Evolutionary conservation across 1,284 basidiomycete genomes (phyloP), one percentile per base, ranked within the genome.

Genomic region (Boletus smithii): DNA sequence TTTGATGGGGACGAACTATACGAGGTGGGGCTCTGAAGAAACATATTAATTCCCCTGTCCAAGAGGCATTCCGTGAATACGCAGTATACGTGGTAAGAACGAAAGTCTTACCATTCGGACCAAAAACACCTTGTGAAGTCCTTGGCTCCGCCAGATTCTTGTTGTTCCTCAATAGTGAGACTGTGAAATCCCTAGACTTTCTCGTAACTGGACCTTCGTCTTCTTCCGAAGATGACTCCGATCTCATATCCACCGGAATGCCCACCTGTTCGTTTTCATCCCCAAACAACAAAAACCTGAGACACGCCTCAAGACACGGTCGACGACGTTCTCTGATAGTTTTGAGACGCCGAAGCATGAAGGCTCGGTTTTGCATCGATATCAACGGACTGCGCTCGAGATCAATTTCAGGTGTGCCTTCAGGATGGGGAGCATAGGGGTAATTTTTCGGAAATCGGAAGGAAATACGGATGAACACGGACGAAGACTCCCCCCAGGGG

Each of bases 401-500:
- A 47, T 93, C 90, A 38, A 95, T 80, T 3, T 76, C 76, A 0
- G 92, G 91, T 0, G 79, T 81, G 14, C 88, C 85, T 5, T 77
- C 72, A 0, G 83, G 80, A 44, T 82, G 72, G 0, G 58, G 53
- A 0, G 73, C 73, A 18, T 81, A 76, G 0, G 93, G 92, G 60
- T 97, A 97, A 39, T 81, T 80, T 26, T 80, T 75, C 1, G 94
- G 93, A 62, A 97, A 97, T 2, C 82, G 83, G 70, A 95, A 95
- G 5, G 90, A 87, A n/a, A 95, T 81, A 1, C 94, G 83, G 45
- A 95, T 83, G 70, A 91, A 93, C 17, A 66, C 66, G 23, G 78
- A 84, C 5, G 79, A 85, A 13, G 72, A 80, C 48, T 87, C 86
- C 9, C 91, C 91, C 92, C 93, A 95, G 1, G 92, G 93, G 0